A percentile compares a stretch with the other conserved stretches of the same genome.
Evolutionary conservation across 352 stramenopile species (phyloP).

Genomic region (Phytophthora chlamydospora): DNA sequence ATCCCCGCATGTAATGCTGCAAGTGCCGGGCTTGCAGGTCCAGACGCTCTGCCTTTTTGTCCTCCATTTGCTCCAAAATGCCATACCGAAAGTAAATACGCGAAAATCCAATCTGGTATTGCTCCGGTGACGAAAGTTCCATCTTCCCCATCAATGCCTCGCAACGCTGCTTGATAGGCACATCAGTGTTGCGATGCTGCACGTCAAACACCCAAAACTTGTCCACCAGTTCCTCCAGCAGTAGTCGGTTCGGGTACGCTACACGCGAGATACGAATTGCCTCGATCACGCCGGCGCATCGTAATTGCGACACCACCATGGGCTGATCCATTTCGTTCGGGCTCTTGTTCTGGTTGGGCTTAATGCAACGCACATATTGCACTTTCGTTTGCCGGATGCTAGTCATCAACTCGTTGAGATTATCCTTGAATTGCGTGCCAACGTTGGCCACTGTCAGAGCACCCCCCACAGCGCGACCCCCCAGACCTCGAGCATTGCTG

Average conservation of each 20-base stretch:
- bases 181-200: constrained; percentile 42
- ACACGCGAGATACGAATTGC: constrained; percentile 97
- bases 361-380: constrained; percentile 99
- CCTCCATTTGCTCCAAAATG: constrained; percentile 81
- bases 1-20: constrained; percentile 79
- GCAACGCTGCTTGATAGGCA: constrained; percentile 53
- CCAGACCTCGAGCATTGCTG: constrained; percentile 24
- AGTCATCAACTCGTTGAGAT: constrained; percentile 93
- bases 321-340: constrained; percentile 84
- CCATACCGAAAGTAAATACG: constrained; percentile 87
- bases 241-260: constrained; percentile 97
- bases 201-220: constrained; percentile 83
- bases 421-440: constrained; percentile 88
- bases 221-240: constrained; percentile 82
- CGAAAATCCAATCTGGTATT: constrained; percentile 80
- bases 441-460: constrained; percentile 69
- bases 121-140: constrained; percentile 62
- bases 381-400: constrained; percentile 95
- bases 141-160: constrained; percentile 68
- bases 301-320: constrained; percentile 95
- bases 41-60: constrained; percentile 61
- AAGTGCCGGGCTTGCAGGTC: constrained; percentile 66
- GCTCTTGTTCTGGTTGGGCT: constrained; percentile 97
- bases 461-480: constrained; percentile 48
- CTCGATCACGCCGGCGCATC: constrained; percentile 98